Evolutionary conservation across 2,329 filamentous ascomycete genomes (phyloP), one percentile per base, ranked within the genome.

Genomic region (Aphanoascus verrucosus): DNA sequence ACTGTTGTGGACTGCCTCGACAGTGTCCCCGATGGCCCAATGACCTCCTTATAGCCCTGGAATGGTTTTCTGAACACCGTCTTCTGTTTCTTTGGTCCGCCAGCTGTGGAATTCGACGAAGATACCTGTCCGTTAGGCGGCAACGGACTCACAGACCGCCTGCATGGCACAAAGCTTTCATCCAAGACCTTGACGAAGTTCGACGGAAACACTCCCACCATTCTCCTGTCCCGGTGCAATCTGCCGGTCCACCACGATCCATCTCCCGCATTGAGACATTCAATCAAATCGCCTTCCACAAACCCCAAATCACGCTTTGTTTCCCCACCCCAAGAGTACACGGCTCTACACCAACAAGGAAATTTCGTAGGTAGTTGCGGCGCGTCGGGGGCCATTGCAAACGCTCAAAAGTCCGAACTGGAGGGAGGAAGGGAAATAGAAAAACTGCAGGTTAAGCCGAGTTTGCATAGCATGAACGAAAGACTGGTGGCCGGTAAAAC

Each of bases 171-270:
- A 67, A 94, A 97, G 67, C 83, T 81, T 56, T 93, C 82, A 53
- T 87, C 85, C 32, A 98, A 78, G 5, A 98, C 79, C 67, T 94
- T 82, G 65, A 98, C 93, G 65, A 98, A 98, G 72, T 98, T 98
- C 64, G 90, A 96, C 0, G 93, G 93, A 65, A 98, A 98, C 17
- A 93, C 77, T 52, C 93, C 93, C 63, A 96, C 84, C 64, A 91
- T 89, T 64, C 90, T 83, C 68, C 86, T 85, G 71, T 98, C 93
- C 62, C 93, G 82, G 65, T 84, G 87, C 65, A 98, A 73, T 58
- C 91, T 82, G 46, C 93, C 93, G 72, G 90, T 95, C 93, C 93
- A 98, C 93, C 93, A 98, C 45, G 88, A 90, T 50, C 93, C 93
- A 72, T 98, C 93, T 58, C 93, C 93, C 17, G 93, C 93, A 68